A percentile compares a stretch with the other conserved stretches of the same genome.
phyloP scores from a whole-genome alignment of 1,139 yeast genomes.

The Geotrichum siamense region DNA sequence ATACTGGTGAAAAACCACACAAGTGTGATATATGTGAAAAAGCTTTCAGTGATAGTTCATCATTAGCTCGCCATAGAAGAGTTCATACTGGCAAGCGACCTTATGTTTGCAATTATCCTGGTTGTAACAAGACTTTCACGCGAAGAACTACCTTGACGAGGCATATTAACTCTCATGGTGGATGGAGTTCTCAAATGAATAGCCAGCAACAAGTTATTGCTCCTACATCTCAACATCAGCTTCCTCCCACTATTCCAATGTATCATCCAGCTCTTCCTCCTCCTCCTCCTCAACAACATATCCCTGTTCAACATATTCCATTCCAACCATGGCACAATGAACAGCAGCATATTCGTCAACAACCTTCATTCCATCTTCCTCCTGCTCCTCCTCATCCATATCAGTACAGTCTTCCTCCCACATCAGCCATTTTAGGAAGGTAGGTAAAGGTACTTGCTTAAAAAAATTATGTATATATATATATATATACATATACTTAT shows the following conservation, averaged over 20 bases:
- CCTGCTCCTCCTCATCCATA: slow-evolving; percentile 13
- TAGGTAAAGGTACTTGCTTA: no score
- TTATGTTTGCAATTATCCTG: slow-evolving; percentile 61
- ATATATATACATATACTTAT: no score
- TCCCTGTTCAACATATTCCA: slow-evolving; percentile 6
- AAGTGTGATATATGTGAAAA: slow-evolving; percentile 34
- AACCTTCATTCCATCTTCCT: slow-evolving; percentile 1
- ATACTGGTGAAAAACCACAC: slow-evolving; percentile 71
- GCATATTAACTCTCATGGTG: slow-evolving; percentile 53
- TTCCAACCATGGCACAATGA: slow-evolving; percentile 11
- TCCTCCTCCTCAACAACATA: slow-evolving; percentile 7
- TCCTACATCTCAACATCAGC: slow-evolving; percentile 5
- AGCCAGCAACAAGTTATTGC: neutral
- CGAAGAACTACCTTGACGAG: slow-evolving; percentile 64
- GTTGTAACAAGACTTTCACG: slow-evolving; percentile 59
- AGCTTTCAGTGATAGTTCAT: slow-evolving; percentile 38
- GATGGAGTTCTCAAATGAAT: slow-evolving; percentile 13
- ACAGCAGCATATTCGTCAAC: slow-evolving; percentile 11
- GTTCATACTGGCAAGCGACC: slow-evolving; percentile 50
- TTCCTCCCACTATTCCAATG: neutral
- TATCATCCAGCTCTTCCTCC: slow-evolving; percentile 4
- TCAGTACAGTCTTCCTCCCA: slow-evolving; percentile 10
- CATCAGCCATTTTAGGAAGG: slow-evolving; percentile 14
- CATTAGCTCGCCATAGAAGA: slow-evolving; percentile 37
- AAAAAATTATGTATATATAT: no score